Evolutionary conservation across 805 yeast species (phyloP).

Genomic region (Wickerhamiella allomyrinae): DNA sequence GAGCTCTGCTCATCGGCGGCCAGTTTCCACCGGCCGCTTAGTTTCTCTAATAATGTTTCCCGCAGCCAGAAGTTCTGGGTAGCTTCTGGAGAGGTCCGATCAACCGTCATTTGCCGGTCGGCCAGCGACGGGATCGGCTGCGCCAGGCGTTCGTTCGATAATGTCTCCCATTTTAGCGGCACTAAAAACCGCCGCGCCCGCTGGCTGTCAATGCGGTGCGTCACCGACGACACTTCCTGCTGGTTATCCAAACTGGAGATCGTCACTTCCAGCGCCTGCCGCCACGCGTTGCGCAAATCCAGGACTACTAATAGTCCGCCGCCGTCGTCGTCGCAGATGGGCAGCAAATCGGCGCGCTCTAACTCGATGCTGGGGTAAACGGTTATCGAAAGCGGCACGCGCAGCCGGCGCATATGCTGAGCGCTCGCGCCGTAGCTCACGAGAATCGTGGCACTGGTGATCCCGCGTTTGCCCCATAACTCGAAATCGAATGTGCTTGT

Average conservation of each 20-base stretch:
- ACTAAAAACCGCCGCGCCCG: constrained; percentile 48
- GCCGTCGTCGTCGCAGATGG: constrained; percentile 17
- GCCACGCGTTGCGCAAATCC: constrained; percentile 76
- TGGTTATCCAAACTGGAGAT: constrained; percentile 11
- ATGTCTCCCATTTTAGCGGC: constrained; percentile 47
- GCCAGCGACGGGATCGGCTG: constrained; percentile 56
- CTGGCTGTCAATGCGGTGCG: constrained; percentile 22
- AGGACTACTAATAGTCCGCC: constrained; percentile 48
- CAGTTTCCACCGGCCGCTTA: constrained; percentile 53
- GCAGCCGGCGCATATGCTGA: constrained; percentile 40
- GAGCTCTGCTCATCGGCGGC: constrained; percentile 3
- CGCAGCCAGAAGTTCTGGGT: constrained; percentile 74
- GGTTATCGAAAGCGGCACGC: constrained; percentile 54
- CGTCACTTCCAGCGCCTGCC: constrained; percentile 29
- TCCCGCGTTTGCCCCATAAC: constrained; percentile 58
- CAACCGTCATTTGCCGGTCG: constrained; percentile 55
- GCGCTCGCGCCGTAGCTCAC: constrained; percentile 38
- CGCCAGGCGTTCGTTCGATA: constrained; percentile 30
- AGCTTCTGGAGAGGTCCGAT: constrained; percentile 35
- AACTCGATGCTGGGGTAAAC: constrained; percentile 62
- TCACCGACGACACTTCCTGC: constrained; percentile 1
- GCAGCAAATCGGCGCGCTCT: constrained; percentile 62
- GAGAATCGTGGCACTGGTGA: constrained; percentile 47
- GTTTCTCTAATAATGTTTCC: constrained; percentile 40
- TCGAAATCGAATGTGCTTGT: constrained; percentile 40